Conservation (phyloP, 2,329 filamentous ascomycete species). For the Fusarium verrucosum region DNA sequence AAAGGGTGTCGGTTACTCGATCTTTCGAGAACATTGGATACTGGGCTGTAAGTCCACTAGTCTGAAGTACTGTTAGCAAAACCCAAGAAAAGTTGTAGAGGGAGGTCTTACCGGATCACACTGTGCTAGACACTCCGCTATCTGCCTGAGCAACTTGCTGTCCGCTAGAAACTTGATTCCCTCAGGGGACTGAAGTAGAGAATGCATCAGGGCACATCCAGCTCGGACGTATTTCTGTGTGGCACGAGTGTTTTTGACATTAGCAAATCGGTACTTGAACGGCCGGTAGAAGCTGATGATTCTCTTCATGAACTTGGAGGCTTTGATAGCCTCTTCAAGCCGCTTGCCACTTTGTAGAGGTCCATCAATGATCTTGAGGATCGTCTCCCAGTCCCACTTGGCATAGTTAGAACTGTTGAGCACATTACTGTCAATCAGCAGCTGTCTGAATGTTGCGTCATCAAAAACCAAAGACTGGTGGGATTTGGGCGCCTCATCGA, state of each 20-base stretch:
- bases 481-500: conserved; percentile 66
- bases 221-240: conserved; percentile 94
- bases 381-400: conserved; percentile 98
- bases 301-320: conserved; percentile 95
- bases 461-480: conserved; percentile 60
- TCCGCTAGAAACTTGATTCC: conserved; percentile 87
- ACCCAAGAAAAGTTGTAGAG: not conserved
- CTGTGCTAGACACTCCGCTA: conserved; percentile 95
- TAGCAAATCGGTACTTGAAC: conserved; percentile 95
- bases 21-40: conserved; percentile 89
- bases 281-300: conserved; percentile 94
- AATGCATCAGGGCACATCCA: conserved; percentile 88
- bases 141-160: conserved; percentile 91
- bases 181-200: conserved; percentile 84
- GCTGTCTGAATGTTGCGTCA: conserved; percentile 70
- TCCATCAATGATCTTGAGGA: conserved; percentile 90
- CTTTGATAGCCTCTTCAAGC: conserved; percentile 91
- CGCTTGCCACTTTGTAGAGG: conserved; percentile 90
- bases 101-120: conserved; percentile 77
- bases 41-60: conserved; percentile 78
- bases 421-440: conserved; percentile 81
- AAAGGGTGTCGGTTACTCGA: conserved; percentile 85
- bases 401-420: conserved; percentile 87
- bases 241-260: conserved; percentile 87
- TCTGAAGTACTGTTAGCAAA: conserved; percentile 53